A percentile compares a stretch with the other conserved stretches of the same genome.
Evolutionary conservation across 768 basidiomycete species (phyloP).

Genomic region (Podaxis sp.): DNA sequence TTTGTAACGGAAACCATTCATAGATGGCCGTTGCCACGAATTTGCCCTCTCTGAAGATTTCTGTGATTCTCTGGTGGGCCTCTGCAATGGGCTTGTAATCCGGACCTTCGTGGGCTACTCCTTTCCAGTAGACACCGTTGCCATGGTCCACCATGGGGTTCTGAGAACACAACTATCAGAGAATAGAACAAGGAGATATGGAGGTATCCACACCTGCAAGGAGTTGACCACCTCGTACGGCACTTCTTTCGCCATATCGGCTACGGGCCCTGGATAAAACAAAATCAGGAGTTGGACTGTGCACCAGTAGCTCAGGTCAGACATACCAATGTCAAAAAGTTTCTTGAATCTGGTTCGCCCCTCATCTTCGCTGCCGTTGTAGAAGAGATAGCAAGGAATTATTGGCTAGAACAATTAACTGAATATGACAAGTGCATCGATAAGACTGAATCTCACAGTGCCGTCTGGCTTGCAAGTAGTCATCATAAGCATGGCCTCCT

Average conservation of each 20-base stretch:
- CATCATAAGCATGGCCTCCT: constrained; percentile 36
- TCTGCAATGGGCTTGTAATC: constrained; percentile 25
- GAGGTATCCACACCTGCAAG: constrained; percentile 29
- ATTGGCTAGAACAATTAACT: constrained; percentile 30
- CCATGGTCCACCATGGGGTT: constrained; percentile 37
- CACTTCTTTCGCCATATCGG: constrained; percentile 39
- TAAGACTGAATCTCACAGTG: constrained; percentile 27
- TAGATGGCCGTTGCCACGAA: constrained; percentile 30
- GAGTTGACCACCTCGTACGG: constrained; percentile 47
- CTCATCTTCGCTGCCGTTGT: constrained; percentile 51
- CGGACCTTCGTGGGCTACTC: constrained; percentile 31
- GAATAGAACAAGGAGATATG: not conserved
- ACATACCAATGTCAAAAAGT: constrained; percentile 46
- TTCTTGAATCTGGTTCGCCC: constrained; percentile 42
- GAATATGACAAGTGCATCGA: not conserved
- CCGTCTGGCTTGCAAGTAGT: constrained; percentile 38
- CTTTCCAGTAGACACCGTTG: constrained; percentile 42
- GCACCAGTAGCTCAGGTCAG: no score
- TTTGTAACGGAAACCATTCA: constrained; percentile 43
- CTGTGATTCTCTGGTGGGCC: constrained; percentile 30
- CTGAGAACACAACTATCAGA: constrained; percentile 21
- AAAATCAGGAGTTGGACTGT: not conserved
- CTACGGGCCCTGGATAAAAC: constrained; percentile 35
- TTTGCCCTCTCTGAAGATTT: constrained; percentile 26
- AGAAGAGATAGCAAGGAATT: constrained; percentile 39